Conservation (phyloP, 2,329 filamentous ascomycete species). For the Ascochyta viciae-villosae region DNA sequence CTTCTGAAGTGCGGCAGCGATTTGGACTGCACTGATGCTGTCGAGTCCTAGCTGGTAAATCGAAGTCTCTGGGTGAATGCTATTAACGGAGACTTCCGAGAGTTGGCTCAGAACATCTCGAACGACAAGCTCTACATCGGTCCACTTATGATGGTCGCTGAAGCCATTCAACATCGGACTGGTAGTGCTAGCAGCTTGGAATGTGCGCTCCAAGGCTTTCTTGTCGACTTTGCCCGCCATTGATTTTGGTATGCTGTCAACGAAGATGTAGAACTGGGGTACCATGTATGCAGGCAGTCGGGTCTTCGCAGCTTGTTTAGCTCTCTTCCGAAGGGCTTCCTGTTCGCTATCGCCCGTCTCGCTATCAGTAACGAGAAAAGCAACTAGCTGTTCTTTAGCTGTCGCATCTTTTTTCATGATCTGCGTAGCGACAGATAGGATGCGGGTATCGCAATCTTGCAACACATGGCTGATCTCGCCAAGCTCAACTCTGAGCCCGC, state of each 20-base stretch:
- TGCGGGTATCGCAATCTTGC: constrained; percentile 26
- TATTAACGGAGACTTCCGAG: constrained; percentile 58
- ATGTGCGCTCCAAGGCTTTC: constrained; percentile 40
- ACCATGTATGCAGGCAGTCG: constrained; percentile 50
- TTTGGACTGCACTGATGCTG: constrained; percentile 84
- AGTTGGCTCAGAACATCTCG: constrained; percentile 66
- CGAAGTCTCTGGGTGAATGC: constrained; percentile 68
- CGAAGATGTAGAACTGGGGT: constrained; percentile 43
- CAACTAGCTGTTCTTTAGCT: constrained; percentile 46
- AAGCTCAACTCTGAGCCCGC: constrained; percentile 48
- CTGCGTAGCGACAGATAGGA: constrained; percentile 39
- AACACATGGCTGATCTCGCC: constrained; percentile 48
- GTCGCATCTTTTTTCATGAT: constrained; percentile 36
- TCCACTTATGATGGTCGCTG: constrained; percentile 53
- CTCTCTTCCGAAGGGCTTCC: constrained; percentile 25
- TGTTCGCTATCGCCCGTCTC: constrained; percentile 11
- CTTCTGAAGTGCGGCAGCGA: constrained; percentile 72
- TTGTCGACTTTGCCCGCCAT: constrained; percentile 52
- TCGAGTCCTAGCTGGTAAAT: constrained; percentile 91
- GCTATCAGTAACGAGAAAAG: constrained; percentile 35
- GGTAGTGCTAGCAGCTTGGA: constrained; percentile 28
- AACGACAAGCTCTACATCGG: constrained; percentile 59
- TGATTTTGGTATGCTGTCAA: constrained; percentile 47
- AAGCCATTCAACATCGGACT: background rate
- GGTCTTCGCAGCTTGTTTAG: constrained; percentile 25